phyloP scores from a whole-genome alignment of 2,329 filamentous ascomycete genomes.

The Acrocalymma vagum region DNA sequence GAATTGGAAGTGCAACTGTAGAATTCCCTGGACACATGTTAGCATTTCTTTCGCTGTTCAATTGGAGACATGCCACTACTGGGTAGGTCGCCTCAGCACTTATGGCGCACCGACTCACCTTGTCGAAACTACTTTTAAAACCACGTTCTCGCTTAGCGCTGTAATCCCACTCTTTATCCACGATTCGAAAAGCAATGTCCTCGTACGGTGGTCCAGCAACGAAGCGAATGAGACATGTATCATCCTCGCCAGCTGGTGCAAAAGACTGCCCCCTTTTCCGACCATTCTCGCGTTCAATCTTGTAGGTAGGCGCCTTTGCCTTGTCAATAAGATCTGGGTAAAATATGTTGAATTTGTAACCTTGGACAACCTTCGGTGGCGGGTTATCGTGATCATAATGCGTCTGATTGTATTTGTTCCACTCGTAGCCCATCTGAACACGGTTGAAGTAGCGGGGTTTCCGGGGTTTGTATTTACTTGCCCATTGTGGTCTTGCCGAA shows the following conservation, averaged over 20 bases:
- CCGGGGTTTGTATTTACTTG: conserved; percentile 82
- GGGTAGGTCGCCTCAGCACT: background rate
- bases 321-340: conserved; percentile 98
- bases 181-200: conserved; percentile 95
- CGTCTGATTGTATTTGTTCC: conserved; percentile 99
- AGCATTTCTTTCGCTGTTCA: conserved; percentile 30
- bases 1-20: conserved; percentile 98
- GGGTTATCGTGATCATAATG: conserved; percentile 99
- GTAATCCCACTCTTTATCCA: conserved; percentile 99
- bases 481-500: conserved; percentile 76
- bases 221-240: conserved; percentile 96
- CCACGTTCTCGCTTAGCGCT: conserved; percentile 93
- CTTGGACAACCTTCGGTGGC: conserved; percentile 96
- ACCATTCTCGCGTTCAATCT: conserved; percentile 92
- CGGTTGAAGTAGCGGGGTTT: conserved; percentile 98
- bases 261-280: conserved; percentile 90
- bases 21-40: conserved; percentile 74
- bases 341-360: conserved; percentile 99
- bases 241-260: conserved; percentile 91
- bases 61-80: too few species aligned
- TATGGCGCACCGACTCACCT: conserved; percentile 67
- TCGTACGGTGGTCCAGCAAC: conserved; percentile 95
- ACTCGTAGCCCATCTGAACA: conserved; percentile 98
- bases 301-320: conserved; percentile 91
- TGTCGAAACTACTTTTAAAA: conserved; percentile 96